Evolutionary conservation across 83 land plant species (phyloP).

Genomic region (Thuja plicata): DNA sequence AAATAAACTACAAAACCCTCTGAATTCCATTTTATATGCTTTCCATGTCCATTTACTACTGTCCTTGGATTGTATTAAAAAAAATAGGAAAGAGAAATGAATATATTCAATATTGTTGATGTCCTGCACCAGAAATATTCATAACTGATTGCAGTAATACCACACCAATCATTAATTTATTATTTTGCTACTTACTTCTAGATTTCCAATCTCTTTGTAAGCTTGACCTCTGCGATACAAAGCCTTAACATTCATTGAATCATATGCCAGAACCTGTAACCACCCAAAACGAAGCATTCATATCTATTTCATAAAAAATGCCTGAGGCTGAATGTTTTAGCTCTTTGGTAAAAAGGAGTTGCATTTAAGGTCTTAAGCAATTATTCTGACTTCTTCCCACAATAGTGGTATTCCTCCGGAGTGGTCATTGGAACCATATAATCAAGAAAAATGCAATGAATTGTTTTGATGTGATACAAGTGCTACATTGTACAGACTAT

Average conservation of each 20-base stretch:
- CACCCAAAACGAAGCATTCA: background rate
- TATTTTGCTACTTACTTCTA: slow-evolving; percentile 49
- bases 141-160: background rate
- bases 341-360: background rate
- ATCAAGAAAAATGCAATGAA: background rate
- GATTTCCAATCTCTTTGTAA: slow-evolving; percentile 66
- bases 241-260: slow-evolving; percentile 83
- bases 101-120: background rate
- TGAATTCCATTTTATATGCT: background rate
- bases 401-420: background rate
- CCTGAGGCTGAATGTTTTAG: background rate
- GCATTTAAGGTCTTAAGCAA: background rate
- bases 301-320: background rate
- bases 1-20: slow-evolving; percentile 14
- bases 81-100: background rate
- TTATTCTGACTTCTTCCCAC: background rate
- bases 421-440: background rate
- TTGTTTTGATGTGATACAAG: background rate
- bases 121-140: background rate
- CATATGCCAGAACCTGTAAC: slow-evolving; percentile 73
- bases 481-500: background rate
- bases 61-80: background rate
- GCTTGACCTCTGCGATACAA: slow-evolving; percentile 98
- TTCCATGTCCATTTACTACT: background rate
- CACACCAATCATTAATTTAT: background rate